Base-by-base conservation (phyloP, 2,329 filamentous ascomycete genomes). In the Fusarium praegraminearum region DNA sequence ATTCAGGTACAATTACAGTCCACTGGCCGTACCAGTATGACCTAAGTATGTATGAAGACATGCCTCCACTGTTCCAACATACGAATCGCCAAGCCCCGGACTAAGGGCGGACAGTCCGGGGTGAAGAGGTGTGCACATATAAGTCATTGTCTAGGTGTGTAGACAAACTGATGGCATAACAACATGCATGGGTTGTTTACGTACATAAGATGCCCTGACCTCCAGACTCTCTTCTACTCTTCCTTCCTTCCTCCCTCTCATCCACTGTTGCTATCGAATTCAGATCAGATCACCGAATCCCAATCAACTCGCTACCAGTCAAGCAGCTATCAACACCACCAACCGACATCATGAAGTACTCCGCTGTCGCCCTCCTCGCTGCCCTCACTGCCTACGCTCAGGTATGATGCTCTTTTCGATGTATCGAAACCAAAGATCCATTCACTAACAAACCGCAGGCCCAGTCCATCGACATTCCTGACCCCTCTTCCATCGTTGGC, bases 331-430 rank as follows among this genome's bases (percentile, higher is more conserved):
- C 53, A 55, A 49, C 46, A 65, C 62, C 35, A 65, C 57, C 36
- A 40, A 40, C 36, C 64, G 55, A 61, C 73, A 73, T 44, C 59
- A 81, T 82, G 80, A 80, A 80, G 78, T 78, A 80, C 77, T 75
- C 78, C 73, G 73, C 73, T 69, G 67, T 74, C 45, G 71, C 76
- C 56, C 44, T 79, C 65, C 62, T 71, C 30, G 65, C 79, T 57
- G 73, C 76, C 67, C 69, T 80, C 45, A 75, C 75, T 51, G 76
- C 78, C 57, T 43, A 69, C 26, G 59, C 64, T 56, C 56, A 72
- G 59, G 71, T 73, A 65, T 18, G 61, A 56, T 40, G 12, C 36
- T 40, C 22, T 33, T 15, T 13, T 33, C 26, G 6, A 4, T 20
- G 4, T 20, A 24, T 12, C 11, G 7, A 15, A 13, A 15, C 3